Percentiles rank a stretch among this genome's conserved stretches.
These are phyloP conservation scores for Leccinellum luteum DNA, from an alignment of 768 basidiomycete genomes.

Conservation along the genomic window DNA sequence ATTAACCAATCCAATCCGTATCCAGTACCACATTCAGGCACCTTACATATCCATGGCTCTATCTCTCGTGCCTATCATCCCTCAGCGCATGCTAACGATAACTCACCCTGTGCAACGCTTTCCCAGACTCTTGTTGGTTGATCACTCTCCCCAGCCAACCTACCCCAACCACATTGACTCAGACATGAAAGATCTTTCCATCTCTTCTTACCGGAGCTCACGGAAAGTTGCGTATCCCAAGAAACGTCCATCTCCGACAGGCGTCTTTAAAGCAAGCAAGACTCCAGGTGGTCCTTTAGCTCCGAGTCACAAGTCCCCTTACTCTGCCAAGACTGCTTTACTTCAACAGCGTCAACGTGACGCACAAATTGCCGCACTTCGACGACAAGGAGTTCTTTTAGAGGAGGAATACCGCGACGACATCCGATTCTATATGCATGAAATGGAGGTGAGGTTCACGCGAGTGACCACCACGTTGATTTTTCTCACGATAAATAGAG, in stretches of 20 bases:
- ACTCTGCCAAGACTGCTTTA: slow-evolving; percentile 58
- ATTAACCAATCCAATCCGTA: not conserved
- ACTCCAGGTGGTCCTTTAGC: slow-evolving; percentile 47
- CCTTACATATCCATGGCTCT: slow-evolving; percentile 4
- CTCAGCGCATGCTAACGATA: slow-evolving; percentile 19
- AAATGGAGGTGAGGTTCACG: slow-evolving; percentile 85
- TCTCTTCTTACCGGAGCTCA: slow-evolving; percentile 54
- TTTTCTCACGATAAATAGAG: slow-evolving; percentile 44
- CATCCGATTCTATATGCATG: slow-evolving; percentile 90
- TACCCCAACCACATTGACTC: slow-evolving; percentile 20
- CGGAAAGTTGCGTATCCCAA: slow-evolving; percentile 72
- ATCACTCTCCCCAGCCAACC: slow-evolving; percentile 42
- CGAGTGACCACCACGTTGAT: slow-evolving; percentile 6
- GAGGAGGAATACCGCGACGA: slow-evolving; percentile 97
- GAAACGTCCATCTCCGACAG: slow-evolving; percentile 83
- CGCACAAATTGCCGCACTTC: slow-evolving; percentile 63
- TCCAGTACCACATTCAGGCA: not conserved
- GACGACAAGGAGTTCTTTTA: slow-evolving; percentile 71
- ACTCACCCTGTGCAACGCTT: slow-evolving; percentile 20
- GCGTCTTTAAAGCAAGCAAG: slow-evolving; percentile 67
- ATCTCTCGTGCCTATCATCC: not conserved
- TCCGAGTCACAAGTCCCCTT: slow-evolving; percentile 59
- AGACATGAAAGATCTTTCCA: slow-evolving; percentile 79
- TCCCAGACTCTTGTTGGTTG: slow-evolving; percentile 44
- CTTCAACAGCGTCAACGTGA: slow-evolving; percentile 67